Base-by-base conservation (phyloP, 768 basidiomycete species). In the Trametes gibbosa region DNA sequence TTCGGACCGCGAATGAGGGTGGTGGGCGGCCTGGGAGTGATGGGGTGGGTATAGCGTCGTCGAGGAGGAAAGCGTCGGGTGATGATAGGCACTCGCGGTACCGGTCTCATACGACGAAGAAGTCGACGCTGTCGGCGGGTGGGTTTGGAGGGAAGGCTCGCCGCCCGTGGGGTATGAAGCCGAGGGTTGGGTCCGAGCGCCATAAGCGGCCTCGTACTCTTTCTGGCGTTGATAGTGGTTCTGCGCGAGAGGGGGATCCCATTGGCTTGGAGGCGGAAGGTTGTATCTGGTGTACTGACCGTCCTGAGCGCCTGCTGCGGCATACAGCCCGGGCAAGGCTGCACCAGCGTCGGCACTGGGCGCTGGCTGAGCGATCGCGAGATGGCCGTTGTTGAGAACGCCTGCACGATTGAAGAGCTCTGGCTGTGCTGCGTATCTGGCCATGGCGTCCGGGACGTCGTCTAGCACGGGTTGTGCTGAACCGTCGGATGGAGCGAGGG, bases 341-440 rank as follows among this genome's bases (percentile, higher is more conserved):
- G 60, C 25, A 49, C 63, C 29, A 47, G 61, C 37, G 37, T 58
- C 61, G 13, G 48, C 51, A 10, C 56, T 52, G 0, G 61, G 56
- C 19, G 55, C 56, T 3, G 57, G 61, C 29, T 61, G 58, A 0
- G 61, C 56, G 41, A 59, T 56, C 34, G 25, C 51, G 25, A 55
- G 54, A 10, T 29, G 39, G 25, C 59, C 64, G 55, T 51, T 65
- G 17, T 66, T 66, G 32, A 72, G 64, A 14, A 70, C 67, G 25
- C 74, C 73, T 0, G 67, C 57, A 16, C 74, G 76, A n/a, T 72
- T 72, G 48, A 81, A 62, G 5, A 77, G 51, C 12, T 84, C 83
- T 0, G 76, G 70, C 54, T 83, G 77, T 0, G 73, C 70, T 6
- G 79, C 75, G 63, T 80, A 84, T 55, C 81, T 81, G 12, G 73